These are phyloP conservation scores for Polysphondylium violaceum DNA, from an alignment of 78 protist species.

Conservation along the genomic window DNA sequence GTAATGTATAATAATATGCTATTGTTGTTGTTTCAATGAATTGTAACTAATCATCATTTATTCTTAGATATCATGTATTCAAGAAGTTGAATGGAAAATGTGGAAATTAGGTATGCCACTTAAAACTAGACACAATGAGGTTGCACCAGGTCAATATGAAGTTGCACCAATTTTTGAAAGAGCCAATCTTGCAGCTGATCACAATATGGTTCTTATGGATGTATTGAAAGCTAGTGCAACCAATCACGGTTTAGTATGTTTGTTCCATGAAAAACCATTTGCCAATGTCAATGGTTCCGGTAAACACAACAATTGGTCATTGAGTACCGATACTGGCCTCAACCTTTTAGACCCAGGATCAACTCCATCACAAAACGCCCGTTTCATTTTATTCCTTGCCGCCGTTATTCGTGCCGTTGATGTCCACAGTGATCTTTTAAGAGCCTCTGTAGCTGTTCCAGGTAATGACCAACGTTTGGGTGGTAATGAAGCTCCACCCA, in stretches of 20 bases:
- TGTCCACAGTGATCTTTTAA: conserved; percentile 88
- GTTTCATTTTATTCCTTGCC: conserved; percentile 81
- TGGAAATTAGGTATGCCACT: conserved; percentile 93
- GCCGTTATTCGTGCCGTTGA: conserved; percentile 83
- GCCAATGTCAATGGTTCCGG: conserved; percentile 95
- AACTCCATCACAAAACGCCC: conserved; percentile 61
- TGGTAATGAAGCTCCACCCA: conserved; percentile 97
- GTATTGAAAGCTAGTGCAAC: conserved; percentile 69
- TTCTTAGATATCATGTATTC: conserved; percentile 80
- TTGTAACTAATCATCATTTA: no score
- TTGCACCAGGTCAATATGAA: conserved; percentile 97
- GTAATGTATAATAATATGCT: no score
- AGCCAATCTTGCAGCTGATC: conserved; percentile 89
- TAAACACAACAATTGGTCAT: conserved; percentile 96
- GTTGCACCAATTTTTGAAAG: conserved; percentile 92
- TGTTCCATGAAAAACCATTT: conserved; percentile 97
- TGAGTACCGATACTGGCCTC: conserved; percentile 76
- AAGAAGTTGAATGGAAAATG: conserved; percentile 86
- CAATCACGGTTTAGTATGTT: conserved; percentile 83
- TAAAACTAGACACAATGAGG: conserved; percentile 94
- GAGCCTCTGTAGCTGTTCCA: conserved; percentile 86
- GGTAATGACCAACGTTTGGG: conserved; percentile 97
- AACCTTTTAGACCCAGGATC: conserved; percentile 87
- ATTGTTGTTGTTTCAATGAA: no score
- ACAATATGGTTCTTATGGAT: conserved; percentile 94